These are phyloP conservation scores for Diplosphaera chodatii DNA, from an alignment of 139 green algal species.

Conservation along the genomic window DNA sequence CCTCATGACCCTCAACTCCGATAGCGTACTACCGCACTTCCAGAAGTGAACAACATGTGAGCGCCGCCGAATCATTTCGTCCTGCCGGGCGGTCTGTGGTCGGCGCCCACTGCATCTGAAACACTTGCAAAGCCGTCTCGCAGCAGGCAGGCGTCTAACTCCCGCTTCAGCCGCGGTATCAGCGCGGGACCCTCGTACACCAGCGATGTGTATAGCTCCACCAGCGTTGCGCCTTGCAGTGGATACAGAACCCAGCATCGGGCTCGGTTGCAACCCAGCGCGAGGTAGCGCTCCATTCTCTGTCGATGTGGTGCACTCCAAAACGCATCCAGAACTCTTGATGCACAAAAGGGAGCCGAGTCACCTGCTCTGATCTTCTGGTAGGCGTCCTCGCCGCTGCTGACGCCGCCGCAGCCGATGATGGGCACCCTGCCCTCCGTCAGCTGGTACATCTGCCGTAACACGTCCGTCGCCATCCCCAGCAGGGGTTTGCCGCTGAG, in stretches of 20 bases:
- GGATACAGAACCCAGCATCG: no score
- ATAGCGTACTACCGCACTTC: no score
- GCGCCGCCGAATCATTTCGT: no score
- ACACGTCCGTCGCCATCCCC: constrained; percentile 63
- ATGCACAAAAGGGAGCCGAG: no score
- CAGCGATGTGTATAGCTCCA: constrained; percentile 93
- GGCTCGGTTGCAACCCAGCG: no score
- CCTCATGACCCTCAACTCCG: no score
- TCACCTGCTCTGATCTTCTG: constrained; percentile 86
- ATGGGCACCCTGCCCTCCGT: constrained; percentile 83
- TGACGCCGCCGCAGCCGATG: constrained; percentile 86
- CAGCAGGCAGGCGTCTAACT: constrained; percentile 65
- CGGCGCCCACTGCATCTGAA: constrained; percentile 73
- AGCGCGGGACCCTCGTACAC: constrained; percentile 83
- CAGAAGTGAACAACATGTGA: no score
- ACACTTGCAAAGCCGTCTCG: constrained; percentile 73
- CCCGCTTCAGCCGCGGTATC: constrained; percentile 81
- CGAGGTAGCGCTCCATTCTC: no score
- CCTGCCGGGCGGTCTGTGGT: constrained; percentile 55
- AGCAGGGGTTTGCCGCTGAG: constrained; percentile 83
- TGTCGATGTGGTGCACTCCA: no score
- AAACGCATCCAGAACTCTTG: no score
- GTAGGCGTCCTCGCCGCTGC: constrained; percentile 83
- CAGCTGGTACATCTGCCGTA: constrained; percentile 85
- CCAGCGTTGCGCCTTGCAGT: constrained; percentile 84